Evolutionary conservation across 768 basidiomycete species (phyloP).

Genomic region (Hirschioporus abietinus): DNA sequence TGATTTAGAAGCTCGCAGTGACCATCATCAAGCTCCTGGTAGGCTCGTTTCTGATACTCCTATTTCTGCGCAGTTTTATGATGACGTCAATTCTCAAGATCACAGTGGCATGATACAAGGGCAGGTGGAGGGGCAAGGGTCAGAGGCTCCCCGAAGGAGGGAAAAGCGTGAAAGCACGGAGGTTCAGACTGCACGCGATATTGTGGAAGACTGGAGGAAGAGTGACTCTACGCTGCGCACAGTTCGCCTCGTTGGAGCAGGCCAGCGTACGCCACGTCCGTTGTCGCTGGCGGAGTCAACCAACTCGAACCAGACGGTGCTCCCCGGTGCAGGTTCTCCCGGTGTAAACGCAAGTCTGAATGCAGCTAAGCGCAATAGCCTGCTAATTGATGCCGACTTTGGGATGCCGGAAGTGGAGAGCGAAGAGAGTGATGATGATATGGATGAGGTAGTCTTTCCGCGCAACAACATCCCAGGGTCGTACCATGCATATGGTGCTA

Average conservation of each 20-base stretch:
- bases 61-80: conserved; percentile 1
- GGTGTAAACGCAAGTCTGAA: conserved; percentile 17
- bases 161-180: conserved; percentile 2
- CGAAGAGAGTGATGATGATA: conserved; percentile 13
- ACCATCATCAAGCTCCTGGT: background rate
- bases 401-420: conserved; percentile 59
- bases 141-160: background rate
- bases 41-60: background rate
- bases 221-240: conserved; percentile 76
- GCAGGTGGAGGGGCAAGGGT: background rate
- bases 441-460: background rate
- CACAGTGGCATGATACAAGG: no score
- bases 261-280: conserved; percentile 49
- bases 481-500: background rate
- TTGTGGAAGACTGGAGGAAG: conserved; percentile 65
- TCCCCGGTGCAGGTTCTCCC: conserved; percentile 33
- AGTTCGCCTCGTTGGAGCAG: conserved; percentile 33
- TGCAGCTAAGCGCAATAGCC: conserved; percentile 57
- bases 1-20: background rate
- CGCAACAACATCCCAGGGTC: background rate
- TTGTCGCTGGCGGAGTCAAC: conserved; percentile 76
- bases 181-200: conserved; percentile 1
- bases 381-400: conserved; percentile 64
- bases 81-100: conserved; percentile 2
- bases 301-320: conserved; percentile 67